phyloP scores from a whole-genome alignment of 352 stramenopile genomes.

The Blastocystis sp. region DNA sequence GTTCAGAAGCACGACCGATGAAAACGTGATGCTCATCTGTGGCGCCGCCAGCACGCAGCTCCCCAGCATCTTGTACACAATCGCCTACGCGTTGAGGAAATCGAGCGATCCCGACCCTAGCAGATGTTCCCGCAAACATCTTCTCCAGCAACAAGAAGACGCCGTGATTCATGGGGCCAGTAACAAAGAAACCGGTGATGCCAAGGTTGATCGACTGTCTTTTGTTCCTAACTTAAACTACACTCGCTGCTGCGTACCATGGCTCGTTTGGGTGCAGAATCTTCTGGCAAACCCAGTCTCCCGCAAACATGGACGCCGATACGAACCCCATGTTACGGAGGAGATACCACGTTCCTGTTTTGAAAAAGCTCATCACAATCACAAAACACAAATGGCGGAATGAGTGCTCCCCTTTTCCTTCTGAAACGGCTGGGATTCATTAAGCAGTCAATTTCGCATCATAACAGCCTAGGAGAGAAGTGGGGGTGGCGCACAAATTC shows the following conservation, averaged over 20 bases:
- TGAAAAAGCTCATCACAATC: conserved; percentile 50
- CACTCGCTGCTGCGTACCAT: not conserved
- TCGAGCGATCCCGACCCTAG: not conserved
- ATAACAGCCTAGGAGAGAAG: no score
- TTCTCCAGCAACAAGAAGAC: conserved; percentile 59
- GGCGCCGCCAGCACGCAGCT: conserved; percentile 61
- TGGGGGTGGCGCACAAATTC: no score
- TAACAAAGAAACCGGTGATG: conserved; percentile 67
- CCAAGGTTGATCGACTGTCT: conserved; percentile 63
- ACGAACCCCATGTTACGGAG: conserved; percentile 60
- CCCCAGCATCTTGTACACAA: conserved; percentile 48
- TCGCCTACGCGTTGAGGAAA: conserved; percentile 7
- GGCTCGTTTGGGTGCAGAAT: conserved; percentile 34
- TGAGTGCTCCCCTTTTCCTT: no score
- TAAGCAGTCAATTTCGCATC: no score
- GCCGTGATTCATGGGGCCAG: conserved; percentile 55
- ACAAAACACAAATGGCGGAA: not conserved
- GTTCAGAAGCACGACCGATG: conserved; percentile 47
- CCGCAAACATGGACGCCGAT: conserved; percentile 55
- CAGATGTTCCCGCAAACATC: conserved; percentile 58
- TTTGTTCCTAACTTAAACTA: conserved; percentile 15
- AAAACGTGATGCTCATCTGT: conserved; percentile 65
- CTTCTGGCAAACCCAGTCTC: conserved; percentile 56
- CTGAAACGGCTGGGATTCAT: no score
- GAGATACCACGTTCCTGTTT: conserved; percentile 52